These are phyloP conservation scores for Rhynchosporium agropyri DNA, from an alignment of 2,329 filamentous ascomycete species.

Conservation along the genomic window DNA sequence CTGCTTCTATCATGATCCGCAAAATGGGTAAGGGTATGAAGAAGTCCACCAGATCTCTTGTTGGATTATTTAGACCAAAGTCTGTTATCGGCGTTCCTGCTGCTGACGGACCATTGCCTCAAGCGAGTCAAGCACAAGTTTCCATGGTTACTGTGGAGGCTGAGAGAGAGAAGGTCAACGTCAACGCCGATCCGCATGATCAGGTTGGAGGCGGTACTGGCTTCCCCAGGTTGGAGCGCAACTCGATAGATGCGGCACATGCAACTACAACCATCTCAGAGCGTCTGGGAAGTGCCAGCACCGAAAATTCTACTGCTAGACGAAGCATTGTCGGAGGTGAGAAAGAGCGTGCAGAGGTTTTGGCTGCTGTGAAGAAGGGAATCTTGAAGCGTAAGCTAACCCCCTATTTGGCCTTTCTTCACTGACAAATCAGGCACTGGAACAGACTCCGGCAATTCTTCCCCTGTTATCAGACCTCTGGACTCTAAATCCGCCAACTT, in stretches of 20 bases:
- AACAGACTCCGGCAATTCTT: constrained; percentile 63
- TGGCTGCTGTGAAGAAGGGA: constrained; percentile 91
- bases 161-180: constrained; percentile 78
- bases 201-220: constrained; percentile 73
- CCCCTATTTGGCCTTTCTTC: constrained; percentile 21
- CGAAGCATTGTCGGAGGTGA: constrained; percentile 93
- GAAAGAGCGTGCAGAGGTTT: constrained; percentile 84
- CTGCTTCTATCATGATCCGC: constrained; percentile 88
- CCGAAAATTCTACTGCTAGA: constrained; percentile 64
- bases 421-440: constrained; percentile 44
- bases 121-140: constrained; percentile 78
- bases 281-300: constrained; percentile 57
- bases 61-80: constrained; percentile 93
- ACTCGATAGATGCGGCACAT: constrained; percentile 71
- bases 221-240: constrained; percentile 82
- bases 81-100: constrained; percentile 79
- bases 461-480: constrained; percentile 65
- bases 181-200: constrained; percentile 69
- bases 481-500: constrained; percentile 58
- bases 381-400: constrained; percentile 80
- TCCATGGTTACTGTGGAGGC: constrained; percentile 97
- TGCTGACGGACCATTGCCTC: constrained; percentile 65
- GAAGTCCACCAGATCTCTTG: constrained; percentile 86
- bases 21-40: constrained; percentile 99
- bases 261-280: constrained; percentile 49